Conservation (phyloP, 2,329 filamentous ascomycete genomes). For the Berkeleyomyces basicola region DNA sequence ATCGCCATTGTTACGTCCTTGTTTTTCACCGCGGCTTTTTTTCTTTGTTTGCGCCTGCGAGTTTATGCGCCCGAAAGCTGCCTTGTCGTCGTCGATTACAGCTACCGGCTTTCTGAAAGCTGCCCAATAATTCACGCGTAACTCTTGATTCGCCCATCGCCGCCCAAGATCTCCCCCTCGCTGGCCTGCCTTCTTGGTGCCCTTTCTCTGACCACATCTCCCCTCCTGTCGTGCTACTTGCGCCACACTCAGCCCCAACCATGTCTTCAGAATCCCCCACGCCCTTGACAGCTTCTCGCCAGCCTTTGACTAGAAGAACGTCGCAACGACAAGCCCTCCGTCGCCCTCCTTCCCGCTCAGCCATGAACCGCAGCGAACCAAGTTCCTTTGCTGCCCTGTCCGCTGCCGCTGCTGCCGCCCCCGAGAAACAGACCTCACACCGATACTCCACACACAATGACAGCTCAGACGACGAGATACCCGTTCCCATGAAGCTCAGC, state of each 20-base stretch:
- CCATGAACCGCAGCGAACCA: slow-evolving; percentile 29
- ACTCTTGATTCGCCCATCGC: background rate
- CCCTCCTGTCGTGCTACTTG: background rate
- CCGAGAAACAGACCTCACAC: slow-evolving; percentile 24
- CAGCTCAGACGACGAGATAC: slow-evolving; percentile 88
- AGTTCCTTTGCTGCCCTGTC: slow-evolving; percentile 23
- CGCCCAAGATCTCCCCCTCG: background rate
- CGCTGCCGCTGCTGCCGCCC: slow-evolving; percentile 17
- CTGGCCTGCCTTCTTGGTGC: background rate
- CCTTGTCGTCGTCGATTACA: background rate
- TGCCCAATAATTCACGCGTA: background rate
- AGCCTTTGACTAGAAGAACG: slow-evolving; percentile 29
- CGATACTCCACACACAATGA: slow-evolving; percentile 46
- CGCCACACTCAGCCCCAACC: background rate
- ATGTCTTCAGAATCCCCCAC: slow-evolving; percentile 23
- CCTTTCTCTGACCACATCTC: background rate
- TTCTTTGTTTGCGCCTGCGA: background rate
- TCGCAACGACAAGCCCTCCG: slow-evolving; percentile 40
- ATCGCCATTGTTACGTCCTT: background rate
- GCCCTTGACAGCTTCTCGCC: slow-evolving; percentile 28
- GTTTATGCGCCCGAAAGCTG: background rate
- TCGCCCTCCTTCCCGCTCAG: slow-evolving; percentile 31
- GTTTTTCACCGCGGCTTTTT: background rate
- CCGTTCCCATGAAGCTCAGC: slow-evolving; percentile 83
- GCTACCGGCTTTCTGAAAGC: background rate